Evolutionary conservation across 345 rosid genomes (phyloP), one percentile per base, ranked within the genome.

Genomic region (Populus pruinosa): DNA sequence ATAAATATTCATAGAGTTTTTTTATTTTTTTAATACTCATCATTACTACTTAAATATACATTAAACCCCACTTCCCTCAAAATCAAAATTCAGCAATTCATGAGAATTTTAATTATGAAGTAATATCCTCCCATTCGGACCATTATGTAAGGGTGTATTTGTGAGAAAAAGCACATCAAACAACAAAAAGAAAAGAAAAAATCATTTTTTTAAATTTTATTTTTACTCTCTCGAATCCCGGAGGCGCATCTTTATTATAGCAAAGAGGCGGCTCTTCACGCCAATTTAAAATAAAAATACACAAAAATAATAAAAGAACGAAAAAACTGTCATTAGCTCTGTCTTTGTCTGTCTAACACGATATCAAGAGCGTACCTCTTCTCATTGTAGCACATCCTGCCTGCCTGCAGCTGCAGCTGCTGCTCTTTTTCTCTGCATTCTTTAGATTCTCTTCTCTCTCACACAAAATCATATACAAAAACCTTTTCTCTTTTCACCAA

Each of bases 191-290:
- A 21, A 21, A 8, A 56, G 2, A 20, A 8, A 55, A 56, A 9
- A 41, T 39, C 0, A 41, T 10, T 41, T 2, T 4, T 41, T 41
- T 41, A 10, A 2, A 10, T 10, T 41, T 10, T 41, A 41, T 41
- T 41, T 41, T 0, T 41, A 41, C 47, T 10, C 47, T n/a, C 29
- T n/a, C 59, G 23, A 53, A 53, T 53, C 59, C 59, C 59, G 7
- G 2, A 20, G 23, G 59, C 59, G 59, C 59, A n/a, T 20, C 6
- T 53, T 33, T 33, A 33, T 18, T 6, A 21, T 7, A 67, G 33
- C 12, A 8, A 76, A 77, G 68, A 83, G 85, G 82, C 79, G 78
- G 68, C 29, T 75, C 82, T 23, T 8, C 59, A 6, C 62, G 71
- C n/a, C 31, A 66, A 55, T 78, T 56, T 20, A 33, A 67, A 18